Evolutionary conservation across 2,329 filamentous ascomycete genomes (phyloP).

Genomic region (Geosmithia putterillii): DNA sequence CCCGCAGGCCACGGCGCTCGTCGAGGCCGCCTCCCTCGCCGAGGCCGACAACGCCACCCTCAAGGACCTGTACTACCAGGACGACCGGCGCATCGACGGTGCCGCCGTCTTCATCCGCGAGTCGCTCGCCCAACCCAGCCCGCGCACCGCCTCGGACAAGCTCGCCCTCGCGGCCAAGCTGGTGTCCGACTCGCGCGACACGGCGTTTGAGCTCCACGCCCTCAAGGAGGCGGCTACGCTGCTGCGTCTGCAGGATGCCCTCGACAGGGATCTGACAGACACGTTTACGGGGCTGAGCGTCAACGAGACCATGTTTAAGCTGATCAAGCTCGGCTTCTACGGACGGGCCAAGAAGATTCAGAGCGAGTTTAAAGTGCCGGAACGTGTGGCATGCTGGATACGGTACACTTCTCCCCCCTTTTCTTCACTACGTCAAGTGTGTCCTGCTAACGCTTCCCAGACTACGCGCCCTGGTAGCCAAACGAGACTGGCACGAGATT

Average conservation of each 20-base stretch:
- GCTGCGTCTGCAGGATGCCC: conserved; percentile 71
- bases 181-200: conserved; percentile 72
- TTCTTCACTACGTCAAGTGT: neutral
- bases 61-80: conserved; percentile 96
- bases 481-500: conserved; percentile 83
- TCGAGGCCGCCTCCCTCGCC: conserved; percentile 66
- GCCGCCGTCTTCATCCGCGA: conserved; percentile 80
- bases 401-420: conserved; percentile 23
- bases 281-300: conserved; percentile 73
- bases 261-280: conserved; percentile 72
- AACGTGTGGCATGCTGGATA: conserved; percentile 84
- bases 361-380: conserved; percentile 83
- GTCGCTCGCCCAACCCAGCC: conserved; percentile 60
- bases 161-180: conserved; percentile 76
- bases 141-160: conserved; percentile 67
- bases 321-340: conserved; percentile 70
- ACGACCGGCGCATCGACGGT: conserved; percentile 80
- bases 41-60: conserved; percentile 67
- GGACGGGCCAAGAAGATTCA: conserved; percentile 81
- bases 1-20: conserved; percentile 75
- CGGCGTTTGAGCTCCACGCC: conserved; percentile 57
- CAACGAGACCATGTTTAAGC: conserved; percentile 84
- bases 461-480: conserved; percentile 76
- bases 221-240: conserved; percentile 72
- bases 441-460: too few species aligned